Evolutionary conservation across 75 land plant species (phyloP).

Genomic region (Cunninghamia lanceolata): DNA sequence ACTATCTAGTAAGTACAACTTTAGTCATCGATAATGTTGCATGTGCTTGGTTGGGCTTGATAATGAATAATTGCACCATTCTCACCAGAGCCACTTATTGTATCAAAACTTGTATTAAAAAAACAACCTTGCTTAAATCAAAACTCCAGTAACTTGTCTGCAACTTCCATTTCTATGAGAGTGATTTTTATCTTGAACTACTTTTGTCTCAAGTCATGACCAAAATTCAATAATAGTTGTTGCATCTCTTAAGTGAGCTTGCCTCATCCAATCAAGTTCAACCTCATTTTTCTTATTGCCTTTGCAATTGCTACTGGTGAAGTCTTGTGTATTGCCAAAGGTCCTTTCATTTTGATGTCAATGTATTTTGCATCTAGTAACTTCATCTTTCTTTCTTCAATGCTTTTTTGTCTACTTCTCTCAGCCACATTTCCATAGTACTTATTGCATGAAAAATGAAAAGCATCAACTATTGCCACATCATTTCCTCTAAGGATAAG

Average conservation of each 20-base stretch:
- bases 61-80: slow-evolving; percentile 99
- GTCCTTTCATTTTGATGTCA: slow-evolving; percentile 31
- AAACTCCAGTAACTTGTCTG: too few species aligned
- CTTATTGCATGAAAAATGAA: slow-evolving; percentile 50
- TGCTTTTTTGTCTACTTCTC: slow-evolving; percentile 11
- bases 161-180: too few species aligned
- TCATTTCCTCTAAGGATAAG: too few species aligned
- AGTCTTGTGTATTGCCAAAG: slow-evolving; percentile 40
- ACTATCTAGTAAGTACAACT: slow-evolving; percentile 85
- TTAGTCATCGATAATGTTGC: slow-evolving; percentile 73
- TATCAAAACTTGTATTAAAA: too few species aligned
- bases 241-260: slow-evolving; percentile 82
- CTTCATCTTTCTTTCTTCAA: not conserved
- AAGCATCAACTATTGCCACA: slow-evolving; percentile 78
- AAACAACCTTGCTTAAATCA: too few species aligned
- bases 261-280: slow-evolving; percentile 86
- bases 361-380: not conserved
- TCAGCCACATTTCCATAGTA: slow-evolving; percentile 15
- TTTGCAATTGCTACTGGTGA: slow-evolving; percentile 78
- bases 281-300: slow-evolving; percentile 91
- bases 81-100: slow-evolving; percentile 90
- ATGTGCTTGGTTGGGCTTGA: slow-evolving; percentile 65
- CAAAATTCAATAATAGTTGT: too few species aligned
- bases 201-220: too few species aligned
- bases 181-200: too few species aligned